Base-by-base conservation (phyloP, 2,329 filamentous ascomycete species). In the Fonsecaea multimorphosa region DNA sequence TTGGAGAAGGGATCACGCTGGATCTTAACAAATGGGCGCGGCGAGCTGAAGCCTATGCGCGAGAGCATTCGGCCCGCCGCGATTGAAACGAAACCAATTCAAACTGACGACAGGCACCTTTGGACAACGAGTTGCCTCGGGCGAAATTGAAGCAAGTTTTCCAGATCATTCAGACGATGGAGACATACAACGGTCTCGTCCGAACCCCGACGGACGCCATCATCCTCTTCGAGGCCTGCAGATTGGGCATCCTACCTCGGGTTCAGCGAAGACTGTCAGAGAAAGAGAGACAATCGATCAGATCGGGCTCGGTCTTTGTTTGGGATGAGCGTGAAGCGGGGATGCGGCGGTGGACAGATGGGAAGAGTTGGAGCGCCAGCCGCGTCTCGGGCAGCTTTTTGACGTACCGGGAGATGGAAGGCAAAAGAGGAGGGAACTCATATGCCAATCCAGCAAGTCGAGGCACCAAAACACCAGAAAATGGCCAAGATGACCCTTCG, bases 301-400 rank as follows among this genome's bases (percentile, higher is more conserved):
- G 92, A 75, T 97, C 94, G 0, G 95, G 95, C 51, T 99, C 95
- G 0, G 94, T 99, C 2, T 99, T 98, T 74, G 95, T 99, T n/a
- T 99, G 95, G 95, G 95, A 99, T 78, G 95, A 99, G 83, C 85
- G 94, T 73, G 95, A 99, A 82, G 95, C 95, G 11, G 95, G 95
- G 71, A 99, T 99, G 95, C 87, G 95, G 74, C 85, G 95, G 78
- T 99, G 95, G 95, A 99, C 95, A 0, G 95, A 99, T 74, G 95
- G 95, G 63, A 99, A 99, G 78, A 98, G 94, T 38, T 99, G 95
- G 95, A 98, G 94, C 75, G 95, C 95, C 36, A 98, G 94, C 80
- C 88, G 95, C 68, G 95, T 99, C 0, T 98, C 94, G 0, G 95
- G 95, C 58, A 98, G 95, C 81, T 99, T 99, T 77, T 80, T 99